Conservation (phyloP, 805 yeast genomes). For the Pichia cabralensis region DNA sequence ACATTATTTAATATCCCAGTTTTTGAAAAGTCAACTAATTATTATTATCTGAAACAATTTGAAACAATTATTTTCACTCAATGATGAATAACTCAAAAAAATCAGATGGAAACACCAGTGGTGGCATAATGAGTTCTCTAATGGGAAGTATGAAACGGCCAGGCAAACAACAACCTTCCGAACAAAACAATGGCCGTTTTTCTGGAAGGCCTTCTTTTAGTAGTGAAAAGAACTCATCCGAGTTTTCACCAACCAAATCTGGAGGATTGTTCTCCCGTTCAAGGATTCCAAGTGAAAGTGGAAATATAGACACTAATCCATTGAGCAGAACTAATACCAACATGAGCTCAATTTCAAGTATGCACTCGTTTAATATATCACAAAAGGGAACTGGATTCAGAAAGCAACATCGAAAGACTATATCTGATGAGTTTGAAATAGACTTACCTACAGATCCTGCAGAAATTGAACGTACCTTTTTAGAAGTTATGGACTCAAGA, state of each 20-base stretch:
- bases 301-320: slow-evolving; percentile 18
- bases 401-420: slow-evolving; percentile 27
- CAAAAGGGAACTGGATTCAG: slow-evolving; percentile 15
- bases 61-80: no score
- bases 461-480: slow-evolving; percentile 65
- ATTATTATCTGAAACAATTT: no score
- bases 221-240: no score
- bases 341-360: slow-evolving; percentile 12
- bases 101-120: slow-evolving; percentile 1
- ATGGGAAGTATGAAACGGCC: slow-evolving; percentile 11
- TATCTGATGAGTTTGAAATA: slow-evolving; percentile 33
- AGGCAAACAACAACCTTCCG: background rate
- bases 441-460: slow-evolving; percentile 60
- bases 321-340: slow-evolving; percentile 21
- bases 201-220: no score
- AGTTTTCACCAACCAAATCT: background rate
- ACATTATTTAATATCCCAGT: no score
- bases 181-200: no score
- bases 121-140: slow-evolving; percentile 7
- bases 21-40: no score
- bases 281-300: slow-evolving; percentile 6
- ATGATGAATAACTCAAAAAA: no score
- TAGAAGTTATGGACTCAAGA: slow-evolving; percentile 72
- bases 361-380: slow-evolving; percentile 20
- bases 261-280: slow-evolving; percentile 9